These are phyloP conservation scores for Apophysomyces elegans DNA, from an alignment of 371 early-diverging fungal genomes.

Conservation along the genomic window DNA sequence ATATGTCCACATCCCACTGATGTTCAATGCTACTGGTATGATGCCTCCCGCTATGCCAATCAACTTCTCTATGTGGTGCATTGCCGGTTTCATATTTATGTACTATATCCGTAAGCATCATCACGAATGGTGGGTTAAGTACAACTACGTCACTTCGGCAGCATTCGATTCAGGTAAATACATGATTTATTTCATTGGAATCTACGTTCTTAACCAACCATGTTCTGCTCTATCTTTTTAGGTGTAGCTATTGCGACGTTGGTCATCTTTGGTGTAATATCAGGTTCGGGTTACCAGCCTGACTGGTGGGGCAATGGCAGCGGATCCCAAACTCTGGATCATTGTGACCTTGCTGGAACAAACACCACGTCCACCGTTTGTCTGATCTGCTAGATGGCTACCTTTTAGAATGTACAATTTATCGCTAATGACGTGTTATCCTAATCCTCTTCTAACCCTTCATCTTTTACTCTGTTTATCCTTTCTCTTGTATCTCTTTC, in stretches of 20 bases:
- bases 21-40: constrained; percentile 67
- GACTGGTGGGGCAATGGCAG: constrained; percentile 53
- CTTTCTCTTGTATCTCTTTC: background rate
- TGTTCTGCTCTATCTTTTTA: background rate
- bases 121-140: constrained; percentile 69
- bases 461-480: constrained; percentile 9
- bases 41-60: constrained; percentile 71
- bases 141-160: constrained; percentile 77
- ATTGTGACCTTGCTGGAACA: constrained; percentile 36
- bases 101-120: constrained; percentile 57
- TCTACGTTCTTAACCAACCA: background rate
- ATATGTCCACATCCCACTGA: constrained; percentile 66
- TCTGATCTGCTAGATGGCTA: constrained; percentile 86
- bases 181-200: background rate
- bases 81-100: constrained; percentile 68
- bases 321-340: constrained; percentile 29
- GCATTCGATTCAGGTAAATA: constrained; percentile 72
- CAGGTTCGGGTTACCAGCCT: constrained; percentile 21
- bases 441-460: constrained; percentile 10
- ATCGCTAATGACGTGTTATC: background rate
- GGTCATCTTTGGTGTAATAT: constrained; percentile 51
- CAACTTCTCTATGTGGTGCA: constrained; percentile 67
- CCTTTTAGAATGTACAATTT: constrained; percentile 63
- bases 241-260: constrained; percentile 43
- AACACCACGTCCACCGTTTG: constrained; percentile 38